These are phyloP conservation scores for Linum tenue DNA, from an alignment of 345 rosid species.

Conservation along the genomic window DNA sequence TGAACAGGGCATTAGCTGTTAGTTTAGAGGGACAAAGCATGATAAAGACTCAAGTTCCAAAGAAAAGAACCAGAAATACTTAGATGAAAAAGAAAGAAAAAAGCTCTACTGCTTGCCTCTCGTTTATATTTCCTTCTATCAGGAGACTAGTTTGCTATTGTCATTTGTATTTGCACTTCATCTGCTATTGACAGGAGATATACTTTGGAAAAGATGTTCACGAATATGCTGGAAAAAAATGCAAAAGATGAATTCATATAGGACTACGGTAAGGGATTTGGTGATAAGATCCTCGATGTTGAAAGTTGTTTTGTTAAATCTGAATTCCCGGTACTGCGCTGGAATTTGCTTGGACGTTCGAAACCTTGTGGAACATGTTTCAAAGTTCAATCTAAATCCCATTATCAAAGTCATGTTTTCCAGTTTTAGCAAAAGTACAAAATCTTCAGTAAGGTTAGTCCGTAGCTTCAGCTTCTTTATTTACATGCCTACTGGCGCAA, in stretches of 20 bases:
- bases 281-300: constrained; percentile 45
- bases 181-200: constrained; percentile 35
- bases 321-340: constrained; percentile 55
- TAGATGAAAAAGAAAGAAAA: background rate
- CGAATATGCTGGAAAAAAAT: constrained; percentile 56
- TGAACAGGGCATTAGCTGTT: background rate
- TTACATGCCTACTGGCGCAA: no score
- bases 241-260: constrained; percentile 80
- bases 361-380: constrained; percentile 18
- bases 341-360: constrained; percentile 45
- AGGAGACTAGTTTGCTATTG: background rate
- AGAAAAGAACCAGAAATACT: background rate
- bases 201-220: constrained; percentile 70
- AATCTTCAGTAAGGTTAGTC: constrained; percentile 35
- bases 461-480: background rate
- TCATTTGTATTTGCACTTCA: background rate
- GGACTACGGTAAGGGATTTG: constrained; percentile 63
- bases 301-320: constrained; percentile 64
- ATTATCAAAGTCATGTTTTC: constrained; percentile 58
- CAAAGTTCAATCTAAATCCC: constrained; percentile 36
- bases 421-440: constrained; percentile 26
- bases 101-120: background rate
- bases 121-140: no score
- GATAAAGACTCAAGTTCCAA: background rate
- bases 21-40: background rate